Percentiles rank a stretch among this genome's conserved stretches.
phyloP scores from a whole-genome alignment of 148 eudicot species.

The Gaultheria prostrata region DNA sequence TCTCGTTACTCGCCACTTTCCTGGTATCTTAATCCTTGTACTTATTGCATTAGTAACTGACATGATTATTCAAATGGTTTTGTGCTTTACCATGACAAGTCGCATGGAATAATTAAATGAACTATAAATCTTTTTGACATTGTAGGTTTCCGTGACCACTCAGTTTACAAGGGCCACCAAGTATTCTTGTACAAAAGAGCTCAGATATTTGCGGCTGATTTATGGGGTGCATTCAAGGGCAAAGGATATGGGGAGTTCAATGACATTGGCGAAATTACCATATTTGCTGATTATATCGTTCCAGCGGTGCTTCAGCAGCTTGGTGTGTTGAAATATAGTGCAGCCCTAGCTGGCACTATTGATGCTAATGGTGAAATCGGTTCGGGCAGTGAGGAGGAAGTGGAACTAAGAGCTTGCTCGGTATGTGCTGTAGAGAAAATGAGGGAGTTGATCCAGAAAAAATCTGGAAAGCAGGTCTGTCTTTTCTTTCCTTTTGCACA shows the following conservation, averaged over 20 bases:
- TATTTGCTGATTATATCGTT: conserved; percentile 88
- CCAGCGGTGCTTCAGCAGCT: conserved; percentile 84
- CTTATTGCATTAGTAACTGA: background rate
- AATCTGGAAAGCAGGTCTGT: conserved; percentile 64
- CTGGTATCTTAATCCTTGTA: conserved; percentile 40
- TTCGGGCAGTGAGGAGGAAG: conserved; percentile 82
- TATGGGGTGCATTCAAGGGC: conserved; percentile 88
- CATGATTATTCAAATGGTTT: background rate
- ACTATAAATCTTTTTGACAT: conserved; percentile 3
- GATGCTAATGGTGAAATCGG: conserved; percentile 49
- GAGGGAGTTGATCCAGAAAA: conserved; percentile 56
- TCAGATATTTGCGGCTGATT: conserved; percentile 83
- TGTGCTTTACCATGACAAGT: background rate
- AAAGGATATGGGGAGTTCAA: conserved; percentile 70
- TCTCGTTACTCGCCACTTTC: conserved; percentile 62
- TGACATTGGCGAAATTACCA: conserved; percentile 66
- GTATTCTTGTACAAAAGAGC: conserved; percentile 84
- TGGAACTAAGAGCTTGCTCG: conserved; percentile 80
- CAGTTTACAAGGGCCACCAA: conserved; percentile 89
- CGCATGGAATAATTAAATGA: background rate
- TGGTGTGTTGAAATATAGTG: conserved; percentile 63
- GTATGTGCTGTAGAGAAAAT: conserved; percentile 73
- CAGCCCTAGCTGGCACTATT: conserved; percentile 46
- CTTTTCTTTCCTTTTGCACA: conserved; percentile 1
- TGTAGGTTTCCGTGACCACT: conserved; percentile 84